These are phyloP conservation scores for Phalaenopsis hybrid DNA, from an alignment of 116 monocot genomes.

Conservation along the genomic window DNA sequence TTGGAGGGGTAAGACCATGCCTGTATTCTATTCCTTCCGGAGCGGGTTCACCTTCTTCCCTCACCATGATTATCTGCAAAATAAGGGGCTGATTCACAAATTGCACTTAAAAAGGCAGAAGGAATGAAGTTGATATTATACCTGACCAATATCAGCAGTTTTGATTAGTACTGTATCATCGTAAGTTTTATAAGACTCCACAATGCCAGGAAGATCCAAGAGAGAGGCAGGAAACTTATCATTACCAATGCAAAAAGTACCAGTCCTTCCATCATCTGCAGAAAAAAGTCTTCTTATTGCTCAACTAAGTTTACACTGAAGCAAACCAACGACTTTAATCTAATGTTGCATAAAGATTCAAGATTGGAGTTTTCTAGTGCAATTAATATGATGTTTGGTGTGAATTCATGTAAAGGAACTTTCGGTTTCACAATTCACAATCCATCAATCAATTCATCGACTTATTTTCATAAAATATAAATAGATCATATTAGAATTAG, in stretches of 20 bases:
- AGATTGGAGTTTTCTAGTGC: too few species aligned
- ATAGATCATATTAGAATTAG: not conserved
- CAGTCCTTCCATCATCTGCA: slow-evolving; percentile 87
- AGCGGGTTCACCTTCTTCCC: slow-evolving; percentile 75
- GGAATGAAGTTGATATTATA: slow-evolving; percentile 8
- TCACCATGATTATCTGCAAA: slow-evolving; percentile 76
- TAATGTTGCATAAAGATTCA: not conserved
- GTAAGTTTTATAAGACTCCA: slow-evolving; percentile 98
- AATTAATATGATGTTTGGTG: not conserved
- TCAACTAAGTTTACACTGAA: not conserved
- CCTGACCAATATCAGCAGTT: slow-evolving; percentile 94
- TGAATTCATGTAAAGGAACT: not conserved
- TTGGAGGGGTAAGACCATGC: slow-evolving; percentile 92
- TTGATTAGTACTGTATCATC: slow-evolving; percentile 84
- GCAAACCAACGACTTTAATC: not conserved
- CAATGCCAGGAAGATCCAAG: slow-evolving; percentile 74
- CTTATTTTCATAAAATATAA: not conserved
- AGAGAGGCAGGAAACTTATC: slow-evolving; percentile 77
- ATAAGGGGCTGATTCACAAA: not conserved
- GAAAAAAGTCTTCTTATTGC: not conserved
- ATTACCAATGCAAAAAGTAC: slow-evolving; percentile 74
- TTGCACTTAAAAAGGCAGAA: not conserved
- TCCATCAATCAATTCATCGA: too few species aligned
- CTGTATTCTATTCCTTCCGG: slow-evolving; percentile 80
- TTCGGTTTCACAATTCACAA: not conserved